Base-by-base conservation (phyloP, 345 rosid genomes). In the Cardiospermum halicacabum region DNA sequence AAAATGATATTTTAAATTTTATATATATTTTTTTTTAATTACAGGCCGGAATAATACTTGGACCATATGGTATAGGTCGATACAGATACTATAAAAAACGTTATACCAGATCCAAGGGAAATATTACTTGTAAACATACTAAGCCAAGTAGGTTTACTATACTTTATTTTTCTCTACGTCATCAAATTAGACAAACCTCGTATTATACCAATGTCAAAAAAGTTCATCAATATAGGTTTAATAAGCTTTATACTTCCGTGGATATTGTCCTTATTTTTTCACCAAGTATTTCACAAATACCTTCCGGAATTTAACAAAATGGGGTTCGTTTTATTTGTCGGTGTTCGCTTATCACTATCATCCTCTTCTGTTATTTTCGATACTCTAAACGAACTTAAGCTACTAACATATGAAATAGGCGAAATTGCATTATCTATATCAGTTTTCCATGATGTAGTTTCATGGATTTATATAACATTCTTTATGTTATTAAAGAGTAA, bases 381-480 rank as follows among this genome's bases (percentile, higher is more conserved):
- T 13, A 58, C 53, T 2, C 18, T 75, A 40, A 47, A 56, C 3
- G 78, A 77, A 53, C 77, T 75, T 32, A 71, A 81, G 47, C 60
- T 78, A 2, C 26, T 68, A 48, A 81, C 75, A 2, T 72, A 75
- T 0, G 81, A 78, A 27, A 26, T 75, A 1, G 77, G 81, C 42
- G 72, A 56, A 7, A 64, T 76, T 0, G 77, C 71, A 0, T 15
- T 72, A 62, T 58, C 82, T 2, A 13, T 43, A 8, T 9, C 84
- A 0, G n/a, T 74, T 53, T 11, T 72, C 16, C 24, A 32, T 25
- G 70, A 77, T 21, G 0, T 61, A 7, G 0, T 56, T 7, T 18
- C 45, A 7, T 65, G 58, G 62, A 0, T 45, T 2, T 5, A 15
- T 3, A 0, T 60, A 15, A 19, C 12, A 3, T 2, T 39, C 1